Conservation (phyloP, 805 yeast species). For the Candida ulmi region DNA sequence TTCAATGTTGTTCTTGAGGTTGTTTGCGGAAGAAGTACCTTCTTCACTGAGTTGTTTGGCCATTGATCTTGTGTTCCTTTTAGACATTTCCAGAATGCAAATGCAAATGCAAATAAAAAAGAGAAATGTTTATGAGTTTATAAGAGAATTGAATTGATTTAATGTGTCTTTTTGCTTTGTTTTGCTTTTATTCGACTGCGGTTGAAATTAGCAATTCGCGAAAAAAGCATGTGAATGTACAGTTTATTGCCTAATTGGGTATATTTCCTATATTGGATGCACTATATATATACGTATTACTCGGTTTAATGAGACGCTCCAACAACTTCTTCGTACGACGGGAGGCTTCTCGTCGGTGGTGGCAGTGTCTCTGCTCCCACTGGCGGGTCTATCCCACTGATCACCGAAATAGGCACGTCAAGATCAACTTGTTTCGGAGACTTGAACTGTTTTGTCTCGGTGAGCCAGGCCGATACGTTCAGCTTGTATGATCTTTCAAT, state of each 20-base stretch:
- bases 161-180: too few species aligned
- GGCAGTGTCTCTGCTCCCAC: constrained; percentile 6
- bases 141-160: too few species aligned
- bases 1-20: too few species aligned
- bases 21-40: too few species aligned
- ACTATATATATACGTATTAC: too few species aligned
- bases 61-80: neutral
- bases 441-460: constrained; percentile 1
- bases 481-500: constrained; percentile 40
- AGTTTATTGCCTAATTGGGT: neutral
- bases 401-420: constrained; percentile 1
- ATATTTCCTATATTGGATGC: too few species aligned
- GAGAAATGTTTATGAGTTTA: too few species aligned
- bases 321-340: constrained; percentile 6
- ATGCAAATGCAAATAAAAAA: neutral
- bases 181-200: neutral
- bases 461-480: constrained; percentile 28
- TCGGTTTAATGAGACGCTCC: neutral
- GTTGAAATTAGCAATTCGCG: neutral
- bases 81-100: neutral
- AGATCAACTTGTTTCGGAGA: neutral
- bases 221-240: neutral
- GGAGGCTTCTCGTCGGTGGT: constrained; percentile 5
- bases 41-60: neutral
- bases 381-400: constrained; percentile 10